Percentiles rank a stretch among this genome's conserved stretches.
Evolutionary conservation across 495 filamentous ascomycete species (phyloP).

Genomic region (Podospora appendiculata): DNA sequence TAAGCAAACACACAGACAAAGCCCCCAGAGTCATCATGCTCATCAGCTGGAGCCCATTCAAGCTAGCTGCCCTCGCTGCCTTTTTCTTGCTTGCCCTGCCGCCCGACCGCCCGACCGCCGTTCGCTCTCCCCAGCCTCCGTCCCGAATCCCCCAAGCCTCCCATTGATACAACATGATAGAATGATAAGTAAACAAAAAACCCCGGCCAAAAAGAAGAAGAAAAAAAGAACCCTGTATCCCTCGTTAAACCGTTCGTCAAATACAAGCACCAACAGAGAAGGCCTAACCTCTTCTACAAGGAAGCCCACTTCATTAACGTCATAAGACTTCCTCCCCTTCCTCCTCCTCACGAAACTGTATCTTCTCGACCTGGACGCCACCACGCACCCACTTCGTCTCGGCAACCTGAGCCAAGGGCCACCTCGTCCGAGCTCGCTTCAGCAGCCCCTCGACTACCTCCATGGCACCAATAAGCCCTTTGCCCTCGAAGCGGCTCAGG

Average conservation of each 20-base stretch:
- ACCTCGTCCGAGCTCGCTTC: slow-evolving; percentile 68
- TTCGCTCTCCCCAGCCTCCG: too few relatives aligned
- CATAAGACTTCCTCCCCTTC: slow-evolving; percentile 41
- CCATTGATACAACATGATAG: neutral
- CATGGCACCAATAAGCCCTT: slow-evolving; percentile 63
- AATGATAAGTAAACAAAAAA: neutral
- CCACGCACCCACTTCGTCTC: slow-evolving; percentile 66
- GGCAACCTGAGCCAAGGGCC: slow-evolving; percentile 62
- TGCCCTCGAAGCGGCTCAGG: slow-evolving; percentile 42
- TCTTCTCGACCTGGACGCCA: slow-evolving; percentile 63
- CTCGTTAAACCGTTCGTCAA: neutral
- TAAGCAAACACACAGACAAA: neutral
- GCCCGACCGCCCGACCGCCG: too few relatives aligned
- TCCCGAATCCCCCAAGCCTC: neutral
- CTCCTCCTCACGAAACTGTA: slow-evolving; percentile 63
- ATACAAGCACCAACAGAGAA: neutral
- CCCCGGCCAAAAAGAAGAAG: neutral
- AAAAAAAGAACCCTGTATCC: neutral
- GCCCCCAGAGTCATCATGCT: neutral
- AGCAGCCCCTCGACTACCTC: slow-evolving; percentile 74
- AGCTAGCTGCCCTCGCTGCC: neutral
- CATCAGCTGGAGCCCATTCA: neutral
- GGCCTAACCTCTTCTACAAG: neutral
- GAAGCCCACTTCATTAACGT: neutral
- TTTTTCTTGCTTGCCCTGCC: too few relatives aligned